Conservation (phyloP, 305 asterid species). For the Rubia balearica region DNA sequence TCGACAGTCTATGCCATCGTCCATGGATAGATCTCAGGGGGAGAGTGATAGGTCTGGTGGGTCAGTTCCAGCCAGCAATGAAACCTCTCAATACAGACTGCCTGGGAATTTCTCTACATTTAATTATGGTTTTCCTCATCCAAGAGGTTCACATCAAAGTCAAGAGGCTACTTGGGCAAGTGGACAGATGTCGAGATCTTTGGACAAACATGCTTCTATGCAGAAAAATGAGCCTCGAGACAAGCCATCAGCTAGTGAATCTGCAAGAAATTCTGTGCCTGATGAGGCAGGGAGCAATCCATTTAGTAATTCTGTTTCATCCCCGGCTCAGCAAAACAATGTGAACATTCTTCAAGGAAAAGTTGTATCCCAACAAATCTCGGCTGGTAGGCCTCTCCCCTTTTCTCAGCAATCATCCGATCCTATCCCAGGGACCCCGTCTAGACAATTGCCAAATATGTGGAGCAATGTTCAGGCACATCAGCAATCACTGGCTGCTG, state of each 20-base stretch:
- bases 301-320: constrained; percentile 26
- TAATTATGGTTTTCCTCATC: constrained; percentile 37
- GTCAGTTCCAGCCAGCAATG: constrained; percentile 26
- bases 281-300: constrained; percentile 32
- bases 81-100: constrained; percentile 25
- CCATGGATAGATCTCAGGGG: constrained; percentile 29
- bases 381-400: constrained; percentile 26
- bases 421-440: constrained; percentile 34
- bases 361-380: constrained; percentile 24
- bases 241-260: constrained; percentile 23
- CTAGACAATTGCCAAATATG: constrained; percentile 28
- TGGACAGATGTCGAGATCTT: constrained; percentile 35
- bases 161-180: constrained; percentile 35
- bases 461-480: constrained; percentile 44
- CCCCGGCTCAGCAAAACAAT: constrained; percentile 27
- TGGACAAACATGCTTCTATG: constrained; percentile 24
- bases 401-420: constrained; percentile 30
- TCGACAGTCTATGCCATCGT: constrained; percentile 41
- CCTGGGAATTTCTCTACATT: constrained; percentile 41
- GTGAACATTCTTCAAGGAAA: constrained; percentile 31
- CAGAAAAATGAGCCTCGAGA: constrained; percentile 32
- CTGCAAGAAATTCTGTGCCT: constrained; percentile 32
- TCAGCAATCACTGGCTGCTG: constrained; percentile 31
- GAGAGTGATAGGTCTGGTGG: constrained; percentile 34
- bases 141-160: constrained; percentile 38